Evolutionary conservation across 116 monocot genomes (phyloP).

Genomic region (Dioscorea cayenensis): DNA sequence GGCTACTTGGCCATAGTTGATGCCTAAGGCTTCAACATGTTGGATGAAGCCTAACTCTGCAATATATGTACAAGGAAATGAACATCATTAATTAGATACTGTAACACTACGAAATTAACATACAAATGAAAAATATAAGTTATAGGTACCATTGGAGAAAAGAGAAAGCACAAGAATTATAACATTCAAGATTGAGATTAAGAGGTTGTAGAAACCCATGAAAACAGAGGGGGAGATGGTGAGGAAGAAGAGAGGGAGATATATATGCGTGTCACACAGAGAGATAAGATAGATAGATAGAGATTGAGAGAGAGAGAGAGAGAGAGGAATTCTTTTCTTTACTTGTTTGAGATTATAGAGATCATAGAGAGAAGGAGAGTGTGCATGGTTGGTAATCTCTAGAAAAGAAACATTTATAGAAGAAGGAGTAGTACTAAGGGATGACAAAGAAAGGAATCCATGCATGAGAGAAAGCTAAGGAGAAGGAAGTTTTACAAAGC

Average conservation of each 20-base stretch:
- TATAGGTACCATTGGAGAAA: conserved; percentile 48
- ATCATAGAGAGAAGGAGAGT: background rate
- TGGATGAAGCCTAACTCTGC: background rate
- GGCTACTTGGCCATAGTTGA: conserved; percentile 36
- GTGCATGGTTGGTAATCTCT: no score
- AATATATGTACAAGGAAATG: background rate
- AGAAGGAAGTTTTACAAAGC: background rate
- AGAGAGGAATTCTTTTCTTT: background rate
- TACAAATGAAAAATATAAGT: background rate
- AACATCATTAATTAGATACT: background rate
- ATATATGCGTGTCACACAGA: background rate
- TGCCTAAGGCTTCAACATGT: conserved; percentile 10
- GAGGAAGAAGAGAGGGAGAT: background rate
- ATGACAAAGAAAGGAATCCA: background rate
- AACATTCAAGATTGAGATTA: conserved; percentile 1
- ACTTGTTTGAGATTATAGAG: background rate
- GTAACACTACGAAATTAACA: background rate
- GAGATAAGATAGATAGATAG: background rate
- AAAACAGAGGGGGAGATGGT: background rate
- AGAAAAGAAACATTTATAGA: background rate
- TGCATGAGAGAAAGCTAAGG: background rate
- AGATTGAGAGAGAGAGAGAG: no score
- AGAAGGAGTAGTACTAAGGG: background rate
- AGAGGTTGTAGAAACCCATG: background rate
- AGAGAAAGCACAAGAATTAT: conserved; percentile 34